Base-by-base conservation (phyloP, 2,329 filamentous ascomycete species). In the Stemphylium lycopersici region DNA sequence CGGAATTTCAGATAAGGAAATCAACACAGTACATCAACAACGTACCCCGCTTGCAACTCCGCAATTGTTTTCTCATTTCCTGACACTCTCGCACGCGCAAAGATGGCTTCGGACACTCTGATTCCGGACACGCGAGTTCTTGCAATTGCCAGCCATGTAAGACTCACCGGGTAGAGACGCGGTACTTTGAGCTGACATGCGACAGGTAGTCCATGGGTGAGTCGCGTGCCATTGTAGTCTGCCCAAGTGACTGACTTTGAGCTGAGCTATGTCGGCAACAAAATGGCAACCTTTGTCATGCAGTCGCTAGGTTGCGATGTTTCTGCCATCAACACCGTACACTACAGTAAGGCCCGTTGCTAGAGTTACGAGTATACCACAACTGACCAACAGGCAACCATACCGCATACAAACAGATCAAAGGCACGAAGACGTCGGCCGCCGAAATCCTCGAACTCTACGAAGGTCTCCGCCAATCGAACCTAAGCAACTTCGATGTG, bases 271-370 rank as follows among this genome's bases (percentile, higher is more conserved):
- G 95, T 99, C 64, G 95, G 95, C 46, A 99, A 99, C 76, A 96
- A 93, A 69, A 96, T 99, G 82, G 93, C 93, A 37, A 92, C 92
- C 1, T 96, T 96, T 71, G 91, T 93, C 63, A 89, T 99, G 83
- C 93, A 99, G 76, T 89, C 90, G 0, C 79, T 99, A 45, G 95
- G 95, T 42, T 97, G 92, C 71, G 93, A 99, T 69, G 93, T 97
- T 6, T 90, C 92, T 7, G 91, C 92, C 2, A 83, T 99, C 68
- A 97, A 99, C 74, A 99, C 95, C 0, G 95, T 99, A 6, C 90
- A 99, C 69, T 99, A 97, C 80, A 98, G 93, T 96, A 80, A 76
- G 88, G 53, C 42, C 4, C 40, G 40, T 51, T 16, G n/a, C 36
- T 33, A 26, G 24, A 36, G 32, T 20, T 18, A 45, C 10, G 15